Evolutionary conservation across 108 stramenopile genomes (phyloP).

Genomic region (Stephanodiscus minutulus): DNA sequence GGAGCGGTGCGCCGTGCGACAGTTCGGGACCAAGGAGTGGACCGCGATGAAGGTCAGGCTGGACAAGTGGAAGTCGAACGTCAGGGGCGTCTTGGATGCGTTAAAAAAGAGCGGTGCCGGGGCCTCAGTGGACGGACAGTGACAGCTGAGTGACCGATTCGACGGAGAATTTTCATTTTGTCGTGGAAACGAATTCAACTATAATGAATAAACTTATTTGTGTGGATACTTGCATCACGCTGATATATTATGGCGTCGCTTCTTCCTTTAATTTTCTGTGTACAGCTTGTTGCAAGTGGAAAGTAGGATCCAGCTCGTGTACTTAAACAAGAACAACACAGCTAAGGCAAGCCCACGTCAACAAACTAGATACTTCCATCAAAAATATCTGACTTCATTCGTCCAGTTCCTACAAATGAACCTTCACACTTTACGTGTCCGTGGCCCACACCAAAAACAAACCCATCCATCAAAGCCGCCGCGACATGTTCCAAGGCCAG

Average conservation of each 20-base stretch:
- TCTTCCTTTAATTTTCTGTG: too few species aligned
- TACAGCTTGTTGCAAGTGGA: not conserved
- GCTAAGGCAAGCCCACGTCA: too few species aligned
- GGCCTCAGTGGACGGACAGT: conserved; percentile 8
- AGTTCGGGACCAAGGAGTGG: conserved; percentile 86
- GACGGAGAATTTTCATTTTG: not conserved
- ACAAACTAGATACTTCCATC: too few species aligned
- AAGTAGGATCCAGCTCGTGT: not conserved
- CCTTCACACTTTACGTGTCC: not conserved
- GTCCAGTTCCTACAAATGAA: too few species aligned
- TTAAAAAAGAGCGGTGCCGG: conserved; percentile 45
- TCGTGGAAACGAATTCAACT: not conserved
- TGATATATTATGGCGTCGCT: too few species aligned
- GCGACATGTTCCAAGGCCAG: not conserved
- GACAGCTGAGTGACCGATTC: not conserved
- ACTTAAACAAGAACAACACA: not conserved
- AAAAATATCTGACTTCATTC: too few species aligned
- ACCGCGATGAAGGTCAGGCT: conserved; percentile 70
- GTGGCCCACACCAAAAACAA: not conserved
- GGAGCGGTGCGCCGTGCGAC: conserved; percentile 76
- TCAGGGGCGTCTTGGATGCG: conserved; percentile 41
- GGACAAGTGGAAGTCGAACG: conserved; percentile 49
- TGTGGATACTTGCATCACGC: too few species aligned
- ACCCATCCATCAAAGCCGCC: conserved; percentile 3
- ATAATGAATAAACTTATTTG: not conserved